Evolutionary conservation across 371 early-diverging fungal species (phyloP).

Genomic region (Dichotomocladium elegans): DNA sequence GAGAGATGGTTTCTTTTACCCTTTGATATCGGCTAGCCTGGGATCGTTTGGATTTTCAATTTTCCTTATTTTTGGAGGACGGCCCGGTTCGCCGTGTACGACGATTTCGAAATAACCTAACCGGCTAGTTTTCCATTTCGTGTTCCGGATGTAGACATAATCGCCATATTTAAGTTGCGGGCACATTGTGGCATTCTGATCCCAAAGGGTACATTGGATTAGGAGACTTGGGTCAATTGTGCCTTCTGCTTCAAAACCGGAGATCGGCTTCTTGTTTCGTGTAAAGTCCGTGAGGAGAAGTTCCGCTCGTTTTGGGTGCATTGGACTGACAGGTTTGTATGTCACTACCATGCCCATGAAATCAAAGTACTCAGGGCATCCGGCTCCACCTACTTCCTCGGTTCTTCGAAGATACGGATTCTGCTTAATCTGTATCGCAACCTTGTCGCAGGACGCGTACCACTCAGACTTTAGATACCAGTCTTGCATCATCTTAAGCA

Average conservation of each 20-base stretch:
- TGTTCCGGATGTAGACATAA: constrained; percentile 7
- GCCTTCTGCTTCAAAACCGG: not conserved
- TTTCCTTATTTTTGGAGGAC: constrained; percentile 3
- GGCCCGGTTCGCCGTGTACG: constrained; percentile 4
- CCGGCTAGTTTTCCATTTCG: not conserved
- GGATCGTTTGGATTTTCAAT: constrained; percentile 1
- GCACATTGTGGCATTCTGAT: constrained; percentile 10
- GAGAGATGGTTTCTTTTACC: not conserved
- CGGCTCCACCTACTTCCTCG: too few relatives aligned
- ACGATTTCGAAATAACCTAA: constrained; percentile 1
- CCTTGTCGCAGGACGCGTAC: too few relatives aligned
- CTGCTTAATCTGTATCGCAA: too few relatives aligned
- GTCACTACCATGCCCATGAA: too few relatives aligned
- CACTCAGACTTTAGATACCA: too few relatives aligned
- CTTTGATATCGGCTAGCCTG: not conserved
- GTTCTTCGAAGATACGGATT: too few relatives aligned
- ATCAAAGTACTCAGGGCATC: too few relatives aligned
- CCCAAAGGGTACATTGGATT: constrained; percentile 21
- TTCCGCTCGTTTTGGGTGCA: too few relatives aligned
- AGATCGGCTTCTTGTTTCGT: constrained; percentile 6
- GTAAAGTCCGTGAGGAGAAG: constrained; percentile 27
- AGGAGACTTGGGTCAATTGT: constrained; percentile 4
- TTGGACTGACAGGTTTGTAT: too few relatives aligned
- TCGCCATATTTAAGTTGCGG: constrained; percentile 9
- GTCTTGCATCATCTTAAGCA: too few relatives aligned